Base-by-base conservation (phyloP, 2,329 filamentous ascomycete species). In the Nannizziopsis arthrosporioides region DNA sequence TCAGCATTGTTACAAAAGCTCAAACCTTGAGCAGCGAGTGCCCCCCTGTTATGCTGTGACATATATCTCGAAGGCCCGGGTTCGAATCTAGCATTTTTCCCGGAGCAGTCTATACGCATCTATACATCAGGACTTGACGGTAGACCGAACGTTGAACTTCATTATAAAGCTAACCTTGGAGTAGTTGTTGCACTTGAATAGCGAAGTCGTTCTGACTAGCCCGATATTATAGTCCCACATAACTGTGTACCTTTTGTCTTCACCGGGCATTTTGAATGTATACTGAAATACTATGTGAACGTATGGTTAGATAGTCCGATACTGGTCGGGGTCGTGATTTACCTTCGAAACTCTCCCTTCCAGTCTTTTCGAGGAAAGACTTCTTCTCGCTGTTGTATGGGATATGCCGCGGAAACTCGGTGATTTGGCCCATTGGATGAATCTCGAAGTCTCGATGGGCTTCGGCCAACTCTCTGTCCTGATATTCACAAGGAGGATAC, bases 221-320 rank as follows among this genome's bases (percentile, higher is more conserved):
- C 92, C 92, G 53, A 90, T 80, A 58, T 93, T 90, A 69, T 95
- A 95, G 65, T 98, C 92, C 92, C 92, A 98, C 78, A 95, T 88
- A 52, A 96, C 81, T 0, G 77, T 78, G 63, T 84, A 89, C 45
- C 77, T 73, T 53, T 73, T 75, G 1, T 81, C 75, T 40, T 84
- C 77, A 9, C 74, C 78, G 0, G 84, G 84, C 2, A 83, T 63
- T 56, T 73, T 77, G 71, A 93, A 95, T 32, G 78, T 80, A 65
- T 95, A 96, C 57, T 88, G 80, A 63, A 89, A 89, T 19, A 87
- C 85, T 92, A 35, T 22, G n/a, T n/a, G n/a, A 30, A 7, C 10
- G 3, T 34, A 15, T 34, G 11, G 27, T 46, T 36, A 46, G 42
- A 42, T 45, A 19, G 8, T 5, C n/a, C 12, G 12, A 15, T n/a